Evolutionary conservation across 495 filamentous ascomycete species (phyloP).

Genomic region (Aspergillus affinis): DNA sequence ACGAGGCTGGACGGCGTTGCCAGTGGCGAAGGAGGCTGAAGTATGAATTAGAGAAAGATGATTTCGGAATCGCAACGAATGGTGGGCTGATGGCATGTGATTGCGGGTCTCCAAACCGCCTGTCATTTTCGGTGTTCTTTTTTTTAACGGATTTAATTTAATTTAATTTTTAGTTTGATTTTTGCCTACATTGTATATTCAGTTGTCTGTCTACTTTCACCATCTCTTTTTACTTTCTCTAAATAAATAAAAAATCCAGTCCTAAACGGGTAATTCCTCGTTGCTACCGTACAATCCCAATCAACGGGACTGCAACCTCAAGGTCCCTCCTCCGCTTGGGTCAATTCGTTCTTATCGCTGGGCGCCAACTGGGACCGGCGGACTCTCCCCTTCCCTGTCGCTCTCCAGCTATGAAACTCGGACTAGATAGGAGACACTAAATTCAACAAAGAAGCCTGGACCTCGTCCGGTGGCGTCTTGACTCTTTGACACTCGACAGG

Average conservation of each 20-base stretch:
- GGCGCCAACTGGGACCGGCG: background rate
- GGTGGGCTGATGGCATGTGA: conserved; percentile 34
- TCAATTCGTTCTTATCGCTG: background rate
- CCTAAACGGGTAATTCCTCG: too few species aligned
- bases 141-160: too few species aligned
- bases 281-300: background rate
- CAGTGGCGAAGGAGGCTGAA: background rate
- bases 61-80: conserved; percentile 1
- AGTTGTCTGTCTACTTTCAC: too few species aligned
- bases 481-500: background rate
- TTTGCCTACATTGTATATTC: background rate
- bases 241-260: too few species aligned
- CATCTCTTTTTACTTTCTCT: too few species aligned
- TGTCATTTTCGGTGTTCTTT: conserved; percentile 6
- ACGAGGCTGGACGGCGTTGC: background rate
- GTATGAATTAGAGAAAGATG: conserved; percentile 4
- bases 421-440: too few species aligned
- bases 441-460: too few species aligned
- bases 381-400: too few species aligned
- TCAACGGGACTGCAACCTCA: background rate
- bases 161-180: background rate
- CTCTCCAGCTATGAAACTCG: too few species aligned
- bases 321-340: background rate
- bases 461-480: too few species aligned
- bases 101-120: conserved; percentile 35